A percentile compares a stretch with the other conserved stretches of the same genome.
Evolutionary conservation across 2,329 filamentous ascomycete genomes (phyloP).

Genomic region (Didymella arachidicola): DNA sequence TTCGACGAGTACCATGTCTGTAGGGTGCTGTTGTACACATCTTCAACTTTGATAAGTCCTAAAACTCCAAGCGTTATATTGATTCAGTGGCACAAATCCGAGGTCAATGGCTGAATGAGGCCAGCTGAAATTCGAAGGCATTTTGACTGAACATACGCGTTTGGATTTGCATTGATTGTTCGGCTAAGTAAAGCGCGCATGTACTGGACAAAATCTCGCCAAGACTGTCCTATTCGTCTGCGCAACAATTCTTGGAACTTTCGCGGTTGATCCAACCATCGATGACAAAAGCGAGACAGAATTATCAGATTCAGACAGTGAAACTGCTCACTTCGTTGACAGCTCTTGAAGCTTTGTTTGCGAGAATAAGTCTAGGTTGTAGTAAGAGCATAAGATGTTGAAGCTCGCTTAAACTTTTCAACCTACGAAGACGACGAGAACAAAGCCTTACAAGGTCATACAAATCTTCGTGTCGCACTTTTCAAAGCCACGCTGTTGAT

Average conservation of each 20-base stretch:
- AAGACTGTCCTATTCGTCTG: slow-evolving; percentile 17
- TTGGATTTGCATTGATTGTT: slow-evolving; percentile 67
- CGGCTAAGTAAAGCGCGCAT: slow-evolving; percentile 66
- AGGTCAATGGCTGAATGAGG: slow-evolving; percentile 63
- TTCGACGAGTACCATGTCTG: slow-evolving; percentile 54
- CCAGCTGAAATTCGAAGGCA: slow-evolving; percentile 67
- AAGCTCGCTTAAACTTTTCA: too few relatives aligned
- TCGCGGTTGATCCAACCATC: not conserved
- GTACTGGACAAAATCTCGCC: slow-evolving; percentile 58
- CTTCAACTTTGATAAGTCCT: slow-evolving; percentile 20
- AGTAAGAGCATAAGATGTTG: too few relatives aligned
- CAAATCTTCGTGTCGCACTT: too few relatives aligned
- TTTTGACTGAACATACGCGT: slow-evolving; percentile 64
- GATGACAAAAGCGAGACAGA: not conserved
- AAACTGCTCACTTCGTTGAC: too few relatives aligned
- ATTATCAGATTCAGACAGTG: too few relatives aligned
- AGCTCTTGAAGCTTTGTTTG: too few relatives aligned
- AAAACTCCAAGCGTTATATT: slow-evolving; percentile 55
- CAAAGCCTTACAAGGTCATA: too few relatives aligned
- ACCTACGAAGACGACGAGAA: too few relatives aligned
- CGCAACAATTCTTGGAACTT: slow-evolving; percentile 13
- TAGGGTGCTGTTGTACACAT: slow-evolving; percentile 45
- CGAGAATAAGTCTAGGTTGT: too few relatives aligned
- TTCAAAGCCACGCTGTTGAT: too few relatives aligned
- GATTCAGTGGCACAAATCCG: slow-evolving; percentile 66